Conservation (phyloP, 441 rosid genomes). For the Biscutella auriculata region DNA sequence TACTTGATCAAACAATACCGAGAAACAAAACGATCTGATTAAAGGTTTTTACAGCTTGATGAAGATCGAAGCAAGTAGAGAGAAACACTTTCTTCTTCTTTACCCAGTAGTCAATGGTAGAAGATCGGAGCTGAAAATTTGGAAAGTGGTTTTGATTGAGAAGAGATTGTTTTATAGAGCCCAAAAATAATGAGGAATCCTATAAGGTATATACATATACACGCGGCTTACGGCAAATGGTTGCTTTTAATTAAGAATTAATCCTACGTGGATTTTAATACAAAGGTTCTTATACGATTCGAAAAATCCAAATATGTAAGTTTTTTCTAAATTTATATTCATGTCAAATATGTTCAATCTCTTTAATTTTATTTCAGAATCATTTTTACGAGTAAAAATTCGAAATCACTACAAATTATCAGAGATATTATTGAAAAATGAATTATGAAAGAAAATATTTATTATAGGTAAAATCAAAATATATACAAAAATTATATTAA, state of each 20-base stretch:
- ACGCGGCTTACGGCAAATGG: neutral
- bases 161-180: constrained; percentile 13
- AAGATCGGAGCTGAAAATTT: constrained; percentile 15
- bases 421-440: too few species aligned
- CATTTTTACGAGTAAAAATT: too few species aligned
- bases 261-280: constrained; percentile 6
- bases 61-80: neutral
- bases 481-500: too few species aligned
- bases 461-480: too few species aligned
- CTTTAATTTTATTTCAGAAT: too few species aligned
- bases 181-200: neutral
- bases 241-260: neutral
- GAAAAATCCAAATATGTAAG: too few species aligned
- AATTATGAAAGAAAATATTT: too few species aligned
- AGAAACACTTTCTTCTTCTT: neutral
- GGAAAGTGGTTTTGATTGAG: constrained; percentile 8
- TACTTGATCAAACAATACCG: constrained; percentile 5
- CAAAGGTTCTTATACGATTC: too few species aligned
- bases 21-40: neutral
- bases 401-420: too few species aligned
- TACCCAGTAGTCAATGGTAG: constrained; percentile 1
- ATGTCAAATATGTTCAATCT: too few species aligned
- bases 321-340: too few species aligned
- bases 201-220: neutral
- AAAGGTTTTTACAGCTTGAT: neutral